Evolutionary conservation across 805 yeast species (phyloP).

Genomic region (Tetrapisispora taiwanensis): DNA sequence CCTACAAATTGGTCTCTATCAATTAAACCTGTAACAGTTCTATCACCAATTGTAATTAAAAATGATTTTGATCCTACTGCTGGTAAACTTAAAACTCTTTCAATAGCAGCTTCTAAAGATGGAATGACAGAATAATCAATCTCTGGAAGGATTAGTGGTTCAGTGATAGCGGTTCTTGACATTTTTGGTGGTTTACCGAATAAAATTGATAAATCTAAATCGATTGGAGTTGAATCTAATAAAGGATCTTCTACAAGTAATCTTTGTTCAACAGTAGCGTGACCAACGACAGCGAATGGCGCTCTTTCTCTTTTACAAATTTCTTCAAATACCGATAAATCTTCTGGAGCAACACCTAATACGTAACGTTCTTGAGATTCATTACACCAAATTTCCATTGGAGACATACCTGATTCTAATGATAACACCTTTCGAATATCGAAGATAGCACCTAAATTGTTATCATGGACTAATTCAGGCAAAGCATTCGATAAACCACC

Average conservation of each 20-base stretch:
- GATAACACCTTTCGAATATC: conserved; percentile 85
- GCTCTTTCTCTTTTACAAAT: conserved; percentile 94
- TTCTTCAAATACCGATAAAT: conserved; percentile 57
- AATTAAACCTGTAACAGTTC: conserved; percentile 92
- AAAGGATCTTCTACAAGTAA: conserved; percentile 71
- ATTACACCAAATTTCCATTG: conserved; percentile 99
- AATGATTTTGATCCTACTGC: conserved; percentile 92
- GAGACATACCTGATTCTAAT: conserved; percentile 96
- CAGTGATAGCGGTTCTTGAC: conserved; percentile 64
- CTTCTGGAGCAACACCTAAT: conserved; percentile 75
- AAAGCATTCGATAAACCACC: conserved; percentile 97
- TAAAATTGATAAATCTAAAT: conserved; percentile 85
- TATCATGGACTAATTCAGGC: conserved; percentile 96
- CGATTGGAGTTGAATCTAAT: conserved; percentile 79
- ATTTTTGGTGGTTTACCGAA: conserved; percentile 97
- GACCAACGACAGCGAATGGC: conserved; percentile 91
- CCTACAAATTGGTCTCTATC: conserved; percentile 99
- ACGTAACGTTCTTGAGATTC: conserved; percentile 98
- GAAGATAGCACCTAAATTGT: conserved; percentile 86
- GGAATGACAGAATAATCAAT: conserved; percentile 30
- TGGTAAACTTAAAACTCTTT: conserved; percentile 79
- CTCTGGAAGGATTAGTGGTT: conserved; percentile 40
- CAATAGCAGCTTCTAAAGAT: conserved; percentile 52
- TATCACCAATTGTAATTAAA: conserved; percentile 95
- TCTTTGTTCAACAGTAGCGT: conserved; percentile 79